Percentiles rank a stretch among this genome's conserved stretches.
Evolutionary conservation across 2,329 filamentous ascomycete genomes (phyloP).

Genomic region (Nothomitra cinnamomea): DNA sequence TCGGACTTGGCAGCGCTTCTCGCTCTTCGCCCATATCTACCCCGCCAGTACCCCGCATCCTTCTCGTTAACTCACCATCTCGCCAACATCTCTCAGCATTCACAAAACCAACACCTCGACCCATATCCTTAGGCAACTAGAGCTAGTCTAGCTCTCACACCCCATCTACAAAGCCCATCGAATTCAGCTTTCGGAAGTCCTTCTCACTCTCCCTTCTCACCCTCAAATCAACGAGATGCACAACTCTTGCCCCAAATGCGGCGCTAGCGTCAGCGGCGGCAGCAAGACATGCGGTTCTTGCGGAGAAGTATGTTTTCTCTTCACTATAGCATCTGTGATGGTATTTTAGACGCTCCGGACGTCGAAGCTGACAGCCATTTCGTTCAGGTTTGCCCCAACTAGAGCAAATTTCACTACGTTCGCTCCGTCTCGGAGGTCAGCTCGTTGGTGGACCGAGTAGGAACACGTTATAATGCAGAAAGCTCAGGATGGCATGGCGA

Average conservation of each 20-base stretch:
- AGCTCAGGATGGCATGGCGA: not conserved
- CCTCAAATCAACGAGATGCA: not conserved
- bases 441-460: not conserved
- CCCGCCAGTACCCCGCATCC: too few species aligned
- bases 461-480: too few species aligned
- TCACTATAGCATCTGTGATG: not conserved
- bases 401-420: not conserved
- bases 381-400: not conserved
- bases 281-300: slow-evolving; percentile 22
- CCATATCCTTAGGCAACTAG: too few species aligned
- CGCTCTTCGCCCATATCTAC: too few species aligned
- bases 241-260: slow-evolving; percentile 23
- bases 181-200: not conserved
- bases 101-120: too few species aligned
- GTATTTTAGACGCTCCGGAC: not conserved
- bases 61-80: too few species aligned
- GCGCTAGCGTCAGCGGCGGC: slow-evolving; percentile 17
- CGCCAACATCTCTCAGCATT: too few species aligned
- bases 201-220: not conserved
- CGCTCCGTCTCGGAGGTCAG: not conserved
- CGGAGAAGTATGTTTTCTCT: slow-evolving; percentile 10
- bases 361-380: not conserved
- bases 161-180: too few species aligned
- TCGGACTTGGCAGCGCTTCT: too few species aligned
- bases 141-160: too few species aligned